Evolutionary conservation across 2,329 filamentous ascomycete genomes (phyloP), one percentile per base, ranked within the genome.

Genomic region (Ophidiomyces ophidiicola): DNA sequence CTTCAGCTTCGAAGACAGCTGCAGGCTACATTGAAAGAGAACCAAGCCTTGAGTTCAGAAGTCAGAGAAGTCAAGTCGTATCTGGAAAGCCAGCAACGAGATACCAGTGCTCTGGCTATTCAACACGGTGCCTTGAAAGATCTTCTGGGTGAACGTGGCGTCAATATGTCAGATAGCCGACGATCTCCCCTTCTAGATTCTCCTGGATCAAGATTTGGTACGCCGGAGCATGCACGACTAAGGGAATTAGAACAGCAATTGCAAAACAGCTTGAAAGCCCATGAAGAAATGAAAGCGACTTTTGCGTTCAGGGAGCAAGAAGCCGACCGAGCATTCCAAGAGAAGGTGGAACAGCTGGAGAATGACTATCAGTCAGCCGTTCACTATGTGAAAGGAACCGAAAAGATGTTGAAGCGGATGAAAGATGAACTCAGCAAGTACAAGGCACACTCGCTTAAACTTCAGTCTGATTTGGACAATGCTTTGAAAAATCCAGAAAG

Each of bases 391-490:
- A 92, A 94, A 62, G 90, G 90, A 43, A 96, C 90, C 1, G 90
- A 98, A 63, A 96, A 94, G 72, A 94, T 98, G 86, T 74, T 98
- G 34, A 87, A 90, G 62, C 88, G 92, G 60, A 88, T 98, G 71
- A 96, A 96, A 67, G 86, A 94, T 53, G 90, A 98, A 63, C 70
- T 98, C n/a, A 72, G 81, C 39, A 83, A 86, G 42, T 90, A 92
- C 64, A 96, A 96, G 70, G 65, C 76, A 8, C 82, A 90, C 45
- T 94, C 94, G 53, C 67, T 71, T 12, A 81, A 82, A 44, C 69
- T 98, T 28, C 87, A 90, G 59, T 73, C 77, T 32, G 85, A 94
- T 53, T 67, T 94, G n/a, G 72, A 80, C 25, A 70, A 74, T 39
- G 68, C 78, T 7, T 38, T 78, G 74, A 76, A 71, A 49, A 71